Conservation (phyloP, 768 basidiomycete genomes). For the Trametes punicea region DNA sequence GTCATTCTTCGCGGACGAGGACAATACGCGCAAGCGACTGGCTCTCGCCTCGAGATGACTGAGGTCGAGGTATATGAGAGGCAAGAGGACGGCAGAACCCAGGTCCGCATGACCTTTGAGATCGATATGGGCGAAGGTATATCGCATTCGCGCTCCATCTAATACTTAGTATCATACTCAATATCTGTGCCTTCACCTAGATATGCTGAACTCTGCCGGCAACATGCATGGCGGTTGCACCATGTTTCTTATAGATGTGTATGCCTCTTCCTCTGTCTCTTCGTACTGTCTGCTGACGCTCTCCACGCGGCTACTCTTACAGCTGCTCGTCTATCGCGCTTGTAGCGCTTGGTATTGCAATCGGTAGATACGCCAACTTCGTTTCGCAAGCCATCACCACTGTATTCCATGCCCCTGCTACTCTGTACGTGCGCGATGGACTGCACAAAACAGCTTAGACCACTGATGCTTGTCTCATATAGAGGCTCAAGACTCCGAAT, state of each 20-base stretch:
- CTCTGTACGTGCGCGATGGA: no score
- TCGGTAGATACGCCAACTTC: background rate
- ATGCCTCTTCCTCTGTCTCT: background rate
- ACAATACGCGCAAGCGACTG: background rate
- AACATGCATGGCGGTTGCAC: conserved; percentile 19
- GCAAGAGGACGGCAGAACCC: conserved; percentile 14
- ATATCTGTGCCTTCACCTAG: background rate
- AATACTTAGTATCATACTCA: background rate
- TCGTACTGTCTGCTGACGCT: background rate
- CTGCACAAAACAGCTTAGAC: no score
- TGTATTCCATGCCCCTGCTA: conserved; percentile 15
- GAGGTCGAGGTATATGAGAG: conserved; percentile 9
- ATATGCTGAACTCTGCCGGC: conserved; percentile 13
- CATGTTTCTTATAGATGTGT: conserved; percentile 18
- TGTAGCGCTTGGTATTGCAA: conserved; percentile 10
- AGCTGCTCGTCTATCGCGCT: conserved; percentile 19
- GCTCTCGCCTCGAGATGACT: conserved; percentile 6
- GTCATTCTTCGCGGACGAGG: conserved; percentile 1
- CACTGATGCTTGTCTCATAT: background rate
- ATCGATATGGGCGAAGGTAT: conserved; percentile 3
- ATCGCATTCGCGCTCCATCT: background rate
- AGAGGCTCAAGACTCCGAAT: conserved; percentile 14
- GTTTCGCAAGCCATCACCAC: conserved; percentile 18
- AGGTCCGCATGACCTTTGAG: conserved; percentile 13
- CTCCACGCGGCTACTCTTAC: background rate